phyloP scores from a whole-genome alignment of 208 protist species.

The Trypanosoma platydactyli region DNA sequence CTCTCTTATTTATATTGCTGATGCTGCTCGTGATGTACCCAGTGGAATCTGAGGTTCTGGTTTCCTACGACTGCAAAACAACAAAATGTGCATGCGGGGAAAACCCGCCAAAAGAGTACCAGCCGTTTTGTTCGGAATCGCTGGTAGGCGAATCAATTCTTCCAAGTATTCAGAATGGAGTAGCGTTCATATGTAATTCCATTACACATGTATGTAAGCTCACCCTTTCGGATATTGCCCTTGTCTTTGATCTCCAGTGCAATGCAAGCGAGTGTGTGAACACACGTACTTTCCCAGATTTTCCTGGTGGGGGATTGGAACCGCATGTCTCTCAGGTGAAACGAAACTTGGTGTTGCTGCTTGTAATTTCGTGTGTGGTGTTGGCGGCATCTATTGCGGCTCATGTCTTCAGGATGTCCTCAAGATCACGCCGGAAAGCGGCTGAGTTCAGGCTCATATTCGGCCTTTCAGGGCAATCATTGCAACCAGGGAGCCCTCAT shows the following conservation, averaged over 20 bases:
- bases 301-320: conserved; percentile 1
- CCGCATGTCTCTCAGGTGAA: conserved; percentile 4
- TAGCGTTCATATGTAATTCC: conserved; percentile 48
- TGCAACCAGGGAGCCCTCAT: neutral
- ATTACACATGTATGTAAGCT: conserved; percentile 43
- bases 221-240: conserved; percentile 50
- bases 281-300: conserved; percentile 41
- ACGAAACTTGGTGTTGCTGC: conserved; percentile 4
- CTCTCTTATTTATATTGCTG: conserved; percentile 54
- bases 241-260: conserved; percentile 73
- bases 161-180: conserved; percentile 56
- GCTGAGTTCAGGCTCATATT: conserved; percentile 68
- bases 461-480: conserved; percentile 25
- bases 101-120: conserved; percentile 55
- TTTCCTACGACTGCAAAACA: conserved; percentile 66
- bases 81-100: conserved; percentile 68
- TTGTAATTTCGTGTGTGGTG: conserved; percentile 20
- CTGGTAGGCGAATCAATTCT: conserved; percentile 56
- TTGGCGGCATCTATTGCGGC: conserved; percentile 32
- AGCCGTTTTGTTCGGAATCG: conserved; percentile 67
- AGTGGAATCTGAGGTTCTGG: conserved; percentile 12
- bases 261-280: conserved; percentile 77
- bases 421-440: conserved; percentile 32
- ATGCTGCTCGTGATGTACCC: conserved; percentile 68
- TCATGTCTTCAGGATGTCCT: conserved; percentile 33